phyloP scores from a whole-genome alignment of 1,284 basidiomycete species.

The Trichosporon faecale region DNA sequence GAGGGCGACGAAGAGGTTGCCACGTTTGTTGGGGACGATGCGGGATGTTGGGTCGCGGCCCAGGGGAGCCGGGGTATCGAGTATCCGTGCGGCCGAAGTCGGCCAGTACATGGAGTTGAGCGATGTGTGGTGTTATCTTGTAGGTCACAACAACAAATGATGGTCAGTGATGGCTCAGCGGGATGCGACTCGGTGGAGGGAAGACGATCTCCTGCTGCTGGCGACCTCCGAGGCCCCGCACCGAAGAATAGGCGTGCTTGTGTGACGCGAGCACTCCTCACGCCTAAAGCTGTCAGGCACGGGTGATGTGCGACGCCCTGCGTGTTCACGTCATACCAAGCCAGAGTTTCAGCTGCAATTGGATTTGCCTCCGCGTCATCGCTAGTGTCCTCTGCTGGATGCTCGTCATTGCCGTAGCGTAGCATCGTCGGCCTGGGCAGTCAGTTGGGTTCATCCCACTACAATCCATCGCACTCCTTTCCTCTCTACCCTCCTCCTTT shows the following conservation, averaged over 20 bases:
- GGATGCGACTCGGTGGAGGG: not conserved
- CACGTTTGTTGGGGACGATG: constrained; percentile 65
- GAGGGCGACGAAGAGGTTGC: constrained; percentile 72
- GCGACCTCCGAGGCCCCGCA: not conserved
- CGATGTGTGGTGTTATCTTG: not conserved
- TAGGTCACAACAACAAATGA: not conserved
- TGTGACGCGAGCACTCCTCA: not conserved
- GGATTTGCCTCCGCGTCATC: not conserved
- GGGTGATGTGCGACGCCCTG: not conserved
- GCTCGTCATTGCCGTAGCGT: not conserved
- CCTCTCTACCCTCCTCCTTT: not conserved
- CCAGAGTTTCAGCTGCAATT: not conserved
- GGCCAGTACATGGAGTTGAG: constrained; percentile 49
- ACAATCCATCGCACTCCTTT: not conserved
- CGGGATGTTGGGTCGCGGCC: constrained; percentile 59
- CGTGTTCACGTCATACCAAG: not conserved
- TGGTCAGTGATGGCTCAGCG: not conserved
- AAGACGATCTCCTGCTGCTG: not conserved
- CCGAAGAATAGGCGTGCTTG: not conserved
- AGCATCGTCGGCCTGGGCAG: too few relatives aligned
- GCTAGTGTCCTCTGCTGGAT: not conserved
- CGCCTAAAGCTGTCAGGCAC: not conserved
- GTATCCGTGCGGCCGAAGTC: constrained; percentile 36
- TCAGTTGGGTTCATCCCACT: too few relatives aligned
- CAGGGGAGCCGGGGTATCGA: constrained; percentile 33